Evolutionary conservation across 345 rosid genomes (phyloP).

Genomic region (Gossypium stocksii): DNA sequence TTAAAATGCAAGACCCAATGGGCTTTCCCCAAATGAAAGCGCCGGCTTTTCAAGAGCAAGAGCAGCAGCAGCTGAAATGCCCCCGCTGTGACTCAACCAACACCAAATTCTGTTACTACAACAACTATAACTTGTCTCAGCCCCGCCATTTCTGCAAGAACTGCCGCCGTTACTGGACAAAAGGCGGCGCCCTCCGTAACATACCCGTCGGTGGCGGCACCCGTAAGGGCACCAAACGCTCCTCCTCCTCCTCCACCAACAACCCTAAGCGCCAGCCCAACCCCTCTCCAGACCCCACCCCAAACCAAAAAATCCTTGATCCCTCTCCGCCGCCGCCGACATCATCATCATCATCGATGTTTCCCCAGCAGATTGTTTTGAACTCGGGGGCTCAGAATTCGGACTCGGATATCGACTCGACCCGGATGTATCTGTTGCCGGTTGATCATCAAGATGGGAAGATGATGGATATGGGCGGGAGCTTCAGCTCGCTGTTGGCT

Average conservation of each 20-base stretch:
- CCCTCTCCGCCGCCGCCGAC: neutral
- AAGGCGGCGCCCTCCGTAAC: conserved; percentile 87
- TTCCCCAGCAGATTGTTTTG: neutral
- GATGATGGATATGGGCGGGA: conserved; percentile 39
- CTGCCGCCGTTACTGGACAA: conserved; percentile 94
- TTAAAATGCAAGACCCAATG: conserved; percentile 53
- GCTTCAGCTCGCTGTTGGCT: conserved; percentile 56
- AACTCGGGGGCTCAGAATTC: conserved; percentile 12
- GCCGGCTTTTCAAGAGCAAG: conserved; percentile 70
- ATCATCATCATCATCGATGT: neutral
- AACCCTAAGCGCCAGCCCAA: conserved; percentile 31
- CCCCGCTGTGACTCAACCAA: conserved; percentile 71
- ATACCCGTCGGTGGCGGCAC: conserved; percentile 88
- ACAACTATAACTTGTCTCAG: conserved; percentile 87
- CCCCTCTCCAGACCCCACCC: conserved; percentile 26
- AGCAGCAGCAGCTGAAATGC: conserved; percentile 68
- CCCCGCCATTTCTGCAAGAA: conserved; percentile 85
- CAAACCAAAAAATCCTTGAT: conserved; percentile 22
- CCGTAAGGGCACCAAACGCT: conserved; percentile 61
- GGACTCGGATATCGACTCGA: conserved; percentile 31
- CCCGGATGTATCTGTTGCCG: conserved; percentile 42
- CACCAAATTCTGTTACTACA: conserved; percentile 96
- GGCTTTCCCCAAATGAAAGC: conserved; percentile 30
- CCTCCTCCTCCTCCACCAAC: conserved; percentile 19
- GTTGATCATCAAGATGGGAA: conserved; percentile 36